A percentile compares a stretch with the other conserved stretches of the same genome.
Evolutionary conservation across 352 stramenopile genomes (phyloP).

Genomic region (Stramenopiles sp.): DNA sequence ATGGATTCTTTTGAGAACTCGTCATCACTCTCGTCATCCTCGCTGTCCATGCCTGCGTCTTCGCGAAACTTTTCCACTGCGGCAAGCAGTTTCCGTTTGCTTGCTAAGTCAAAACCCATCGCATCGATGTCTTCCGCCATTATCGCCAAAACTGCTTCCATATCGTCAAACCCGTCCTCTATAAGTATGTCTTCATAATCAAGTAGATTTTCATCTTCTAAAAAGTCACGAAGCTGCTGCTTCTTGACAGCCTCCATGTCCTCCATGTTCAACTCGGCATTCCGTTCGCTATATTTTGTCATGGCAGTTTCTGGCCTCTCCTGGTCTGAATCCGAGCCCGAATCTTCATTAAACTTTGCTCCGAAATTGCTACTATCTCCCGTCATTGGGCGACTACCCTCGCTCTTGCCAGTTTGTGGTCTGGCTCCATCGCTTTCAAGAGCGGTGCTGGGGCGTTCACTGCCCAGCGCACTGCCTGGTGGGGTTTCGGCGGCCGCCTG

Average conservation of each 20-base stretch:
- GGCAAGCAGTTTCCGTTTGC: slow-evolving; percentile 11
- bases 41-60: slow-evolving; percentile 13
- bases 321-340: background rate
- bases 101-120: slow-evolving; percentile 14
- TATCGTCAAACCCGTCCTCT: slow-evolving; percentile 23
- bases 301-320: slow-evolving; percentile 12
- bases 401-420: background rate
- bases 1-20: slow-evolving; percentile 12
- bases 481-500: background rate
- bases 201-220: slow-evolving; percentile 16
- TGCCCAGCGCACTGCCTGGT: background rate
- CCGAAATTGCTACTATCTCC: background rate
- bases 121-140: slow-evolving; percentile 15
- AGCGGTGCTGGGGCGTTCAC: background rate
- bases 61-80: slow-evolving; percentile 17
- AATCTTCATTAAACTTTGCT: background rate
- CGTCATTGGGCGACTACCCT: background rate
- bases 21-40: slow-evolving; percentile 15
- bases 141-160: slow-evolving; percentile 19
- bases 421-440: background rate
- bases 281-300: slow-evolving; percentile 6
- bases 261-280: background rate
- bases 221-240: slow-evolving; percentile 14
- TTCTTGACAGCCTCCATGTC: slow-evolving; percentile 1
- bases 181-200: slow-evolving; percentile 15